These are phyloP conservation scores for Colletotrichum spaethianum DNA, from an alignment of 2,329 filamentous ascomycete species.

Conservation along the genomic window DNA sequence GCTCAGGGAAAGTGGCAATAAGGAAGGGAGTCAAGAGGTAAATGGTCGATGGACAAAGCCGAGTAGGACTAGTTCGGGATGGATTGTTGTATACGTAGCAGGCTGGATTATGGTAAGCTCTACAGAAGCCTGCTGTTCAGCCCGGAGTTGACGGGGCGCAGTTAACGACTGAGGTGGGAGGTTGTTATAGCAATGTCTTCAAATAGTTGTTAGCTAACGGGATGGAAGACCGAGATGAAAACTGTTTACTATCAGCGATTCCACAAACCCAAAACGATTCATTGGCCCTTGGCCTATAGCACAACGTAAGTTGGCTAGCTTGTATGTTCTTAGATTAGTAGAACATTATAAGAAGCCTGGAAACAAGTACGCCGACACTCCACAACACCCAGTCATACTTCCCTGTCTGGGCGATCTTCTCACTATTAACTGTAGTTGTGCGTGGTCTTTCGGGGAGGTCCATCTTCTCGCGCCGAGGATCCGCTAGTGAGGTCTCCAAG, in stretches of 20 bases:
- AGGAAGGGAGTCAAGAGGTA: not conserved
- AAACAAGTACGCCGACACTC: not conserved
- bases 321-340: not conserved
- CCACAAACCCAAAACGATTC: not conserved
- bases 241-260: not conserved
- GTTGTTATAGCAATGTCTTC: not conserved
- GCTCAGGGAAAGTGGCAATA: not conserved
- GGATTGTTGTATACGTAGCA: not conserved
- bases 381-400: not conserved
- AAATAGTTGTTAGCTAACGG: not conserved
- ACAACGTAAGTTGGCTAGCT: not conserved
- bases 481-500: not conserved
- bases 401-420: not conserved
- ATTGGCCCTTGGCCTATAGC: not conserved
- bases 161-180: not conserved
- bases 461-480: not conserved
- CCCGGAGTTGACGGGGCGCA: not conserved
- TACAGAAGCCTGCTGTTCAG: not conserved
- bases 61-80: not conserved
- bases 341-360: not conserved
- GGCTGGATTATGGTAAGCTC: not conserved
- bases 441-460: not conserved
- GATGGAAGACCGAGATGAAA: not conserved
- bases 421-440: not conserved
- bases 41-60: not conserved